Conservation (phyloP, 257 asterid species). For the Nicotiana noctiflora region DNA sequence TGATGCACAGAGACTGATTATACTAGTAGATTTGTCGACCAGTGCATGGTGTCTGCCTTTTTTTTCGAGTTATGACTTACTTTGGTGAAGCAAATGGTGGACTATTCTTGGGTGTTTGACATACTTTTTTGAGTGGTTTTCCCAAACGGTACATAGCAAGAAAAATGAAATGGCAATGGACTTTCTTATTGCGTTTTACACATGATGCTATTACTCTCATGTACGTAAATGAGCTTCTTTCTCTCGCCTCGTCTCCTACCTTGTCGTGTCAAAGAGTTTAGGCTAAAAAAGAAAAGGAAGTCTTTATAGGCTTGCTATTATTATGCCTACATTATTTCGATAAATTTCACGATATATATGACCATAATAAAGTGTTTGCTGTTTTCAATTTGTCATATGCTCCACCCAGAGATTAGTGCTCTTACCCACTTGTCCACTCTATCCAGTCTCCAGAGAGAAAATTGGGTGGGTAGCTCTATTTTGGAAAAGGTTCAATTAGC, state of each 20-base stretch:
- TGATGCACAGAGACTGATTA: background rate
- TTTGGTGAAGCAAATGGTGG: background rate
- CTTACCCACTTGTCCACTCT: conserved; percentile 7
- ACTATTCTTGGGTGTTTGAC: background rate
- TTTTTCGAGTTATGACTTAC: background rate
- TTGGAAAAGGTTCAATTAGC: background rate
- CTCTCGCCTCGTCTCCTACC: background rate
- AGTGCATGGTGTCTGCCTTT: background rate
- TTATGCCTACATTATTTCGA: background rate
- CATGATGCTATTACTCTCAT: background rate
- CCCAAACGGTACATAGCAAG: background rate
- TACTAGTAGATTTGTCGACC: background rate
- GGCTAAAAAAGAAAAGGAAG: background rate
- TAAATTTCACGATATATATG: background rate
- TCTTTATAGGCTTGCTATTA: background rate
- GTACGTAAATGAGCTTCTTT: background rate
- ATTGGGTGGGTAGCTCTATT: conserved; percentile 8
- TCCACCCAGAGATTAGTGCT: conserved; percentile 8
- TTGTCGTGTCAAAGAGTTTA: background rate
- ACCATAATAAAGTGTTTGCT: background rate
- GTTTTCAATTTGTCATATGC: background rate
- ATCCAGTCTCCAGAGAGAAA: background rate
- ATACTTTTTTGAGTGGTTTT: background rate
- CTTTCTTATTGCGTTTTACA: background rate
- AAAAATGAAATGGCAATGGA: background rate